Evolutionary conservation across 176 grass and related monocot genomes (phyloP).

Genomic region (Dactylis glomerata): DNA sequence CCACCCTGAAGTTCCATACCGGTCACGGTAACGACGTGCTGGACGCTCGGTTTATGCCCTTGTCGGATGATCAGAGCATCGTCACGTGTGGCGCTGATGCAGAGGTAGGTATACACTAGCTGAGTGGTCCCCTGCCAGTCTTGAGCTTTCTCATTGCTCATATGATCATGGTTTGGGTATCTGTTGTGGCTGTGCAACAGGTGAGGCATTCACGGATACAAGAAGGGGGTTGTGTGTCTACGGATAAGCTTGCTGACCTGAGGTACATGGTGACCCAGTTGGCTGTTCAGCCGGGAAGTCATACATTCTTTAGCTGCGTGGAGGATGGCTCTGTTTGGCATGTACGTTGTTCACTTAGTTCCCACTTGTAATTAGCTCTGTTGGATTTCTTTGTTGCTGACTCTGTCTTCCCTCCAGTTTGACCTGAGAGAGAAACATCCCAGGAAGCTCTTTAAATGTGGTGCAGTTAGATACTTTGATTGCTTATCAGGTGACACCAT

Average conservation of each 20-base stretch:
- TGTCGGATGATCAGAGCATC: constrained; percentile 51
- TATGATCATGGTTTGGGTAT: neutral
- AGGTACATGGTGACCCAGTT: constrained; percentile 36
- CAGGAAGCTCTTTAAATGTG: constrained; percentile 43
- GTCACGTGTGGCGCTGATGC: constrained; percentile 64
- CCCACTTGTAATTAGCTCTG: neutral
- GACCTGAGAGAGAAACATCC: constrained; percentile 53
- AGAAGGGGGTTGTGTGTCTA: constrained; percentile 38
- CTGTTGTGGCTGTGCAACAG: constrained; percentile 1
- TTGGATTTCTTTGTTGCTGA: constrained; percentile 17
- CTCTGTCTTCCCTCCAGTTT: constrained; percentile 42
- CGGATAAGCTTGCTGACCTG: constrained; percentile 35
- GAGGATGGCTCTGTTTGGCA: constrained; percentile 54
- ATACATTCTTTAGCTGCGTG: constrained; percentile 72
- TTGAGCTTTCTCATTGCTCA: neutral
- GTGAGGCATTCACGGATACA: constrained; percentile 56
- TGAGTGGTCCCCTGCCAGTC: neutral
- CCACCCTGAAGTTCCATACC: constrained; percentile 38
- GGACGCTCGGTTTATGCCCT: constrained; percentile 71
- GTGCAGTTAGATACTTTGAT: constrained; percentile 8
- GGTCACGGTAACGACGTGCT: constrained; percentile 49
- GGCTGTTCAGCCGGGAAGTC: constrained; percentile 66
- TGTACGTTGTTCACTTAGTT: constrained; percentile 23
- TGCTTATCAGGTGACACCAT: neutral
- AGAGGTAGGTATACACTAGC: constrained; percentile 61